Conservation (phyloP, 2,329 filamentous ascomycete species). For the Drechslerella dactyloides region DNA sequence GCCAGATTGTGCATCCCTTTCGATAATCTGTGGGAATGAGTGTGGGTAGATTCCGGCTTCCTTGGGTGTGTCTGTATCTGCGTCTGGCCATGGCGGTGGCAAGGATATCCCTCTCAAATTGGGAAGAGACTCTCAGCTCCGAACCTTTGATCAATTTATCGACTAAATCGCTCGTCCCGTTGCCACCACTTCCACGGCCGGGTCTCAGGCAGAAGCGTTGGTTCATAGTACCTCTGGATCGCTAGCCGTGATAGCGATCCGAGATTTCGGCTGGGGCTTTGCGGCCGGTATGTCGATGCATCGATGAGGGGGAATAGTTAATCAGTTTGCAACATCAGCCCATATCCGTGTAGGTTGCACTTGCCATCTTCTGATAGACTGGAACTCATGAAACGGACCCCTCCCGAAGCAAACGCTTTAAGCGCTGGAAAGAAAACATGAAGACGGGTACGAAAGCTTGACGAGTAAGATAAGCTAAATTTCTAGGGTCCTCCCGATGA, state of each 20-base stretch:
- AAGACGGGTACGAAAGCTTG: constrained; percentile 5
- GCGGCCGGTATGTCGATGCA: constrained; percentile 10
- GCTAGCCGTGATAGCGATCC: constrained; percentile 32
- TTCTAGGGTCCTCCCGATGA: constrained; percentile 26
- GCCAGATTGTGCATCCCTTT: constrained; percentile 29
- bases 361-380: constrained; percentile 2
- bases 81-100: constrained; percentile 17
- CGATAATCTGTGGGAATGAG: constrained; percentile 48
- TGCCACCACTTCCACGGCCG: constrained; percentile 29
- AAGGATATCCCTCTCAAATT: constrained; percentile 33
- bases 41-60: constrained; percentile 3
- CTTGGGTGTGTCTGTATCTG: constrained; percentile 13
- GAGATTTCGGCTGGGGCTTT: constrained; percentile 19
- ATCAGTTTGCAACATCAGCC: constrained; percentile 1
- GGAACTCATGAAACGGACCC: background rate
- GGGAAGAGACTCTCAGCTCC: constrained; percentile 29
- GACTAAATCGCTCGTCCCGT: constrained; percentile 50
- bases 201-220: constrained; percentile 36
- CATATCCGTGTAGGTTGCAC: background rate
- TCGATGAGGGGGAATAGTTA: background rate
- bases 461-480: constrained; percentile 13
- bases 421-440: background rate
- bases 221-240: constrained; percentile 12
- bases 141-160: constrained; percentile 18
- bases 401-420: background rate